Conservation (phyloP, 2,329 filamentous ascomycete genomes). For the Paradendryphiella salina region DNA sequence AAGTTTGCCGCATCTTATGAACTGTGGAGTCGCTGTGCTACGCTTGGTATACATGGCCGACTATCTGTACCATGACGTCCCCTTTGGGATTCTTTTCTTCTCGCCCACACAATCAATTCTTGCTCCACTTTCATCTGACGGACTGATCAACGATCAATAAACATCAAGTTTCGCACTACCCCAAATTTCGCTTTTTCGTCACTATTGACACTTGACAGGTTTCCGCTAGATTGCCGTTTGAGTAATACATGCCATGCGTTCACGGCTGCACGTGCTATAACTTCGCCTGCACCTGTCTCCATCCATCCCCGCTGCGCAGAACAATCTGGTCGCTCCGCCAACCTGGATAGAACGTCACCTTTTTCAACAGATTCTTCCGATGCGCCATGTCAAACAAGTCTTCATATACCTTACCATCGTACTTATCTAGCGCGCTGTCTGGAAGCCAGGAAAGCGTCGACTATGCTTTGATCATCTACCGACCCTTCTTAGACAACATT, state of each 20-base stretch:
- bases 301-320: slow-evolving; percentile 50
- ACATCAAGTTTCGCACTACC: slow-evolving; percentile 10
- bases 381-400: slow-evolving; percentile 58
- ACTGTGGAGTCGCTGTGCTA: not conserved
- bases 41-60: not conserved
- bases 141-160: not conserved
- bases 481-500: slow-evolving; percentile 35
- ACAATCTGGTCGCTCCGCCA: slow-evolving; percentile 56
- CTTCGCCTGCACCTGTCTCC: slow-evolving; percentile 33
- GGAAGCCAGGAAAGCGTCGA: slow-evolving; percentile 55
- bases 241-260: not conserved
- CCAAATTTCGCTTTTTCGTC: slow-evolving; percentile 2
- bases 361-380: slow-evolving; percentile 56
- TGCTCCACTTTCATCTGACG: not conserved
- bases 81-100: not conserved
- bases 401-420: slow-evolving; percentile 59
- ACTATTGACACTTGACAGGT: slow-evolving; percentile 10
- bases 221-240: not conserved
- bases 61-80: not conserved
- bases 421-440: slow-evolving; percentile 56
- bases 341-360: slow-evolving; percentile 55
- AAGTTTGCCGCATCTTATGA: not conserved
- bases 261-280: slow-evolving; percentile 16
- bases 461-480: slow-evolving; percentile 46
- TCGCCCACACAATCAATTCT: not conserved